Base-by-base conservation (phyloP, 768 basidiomycete genomes). In the Russula griseocarnosa region DNA sequence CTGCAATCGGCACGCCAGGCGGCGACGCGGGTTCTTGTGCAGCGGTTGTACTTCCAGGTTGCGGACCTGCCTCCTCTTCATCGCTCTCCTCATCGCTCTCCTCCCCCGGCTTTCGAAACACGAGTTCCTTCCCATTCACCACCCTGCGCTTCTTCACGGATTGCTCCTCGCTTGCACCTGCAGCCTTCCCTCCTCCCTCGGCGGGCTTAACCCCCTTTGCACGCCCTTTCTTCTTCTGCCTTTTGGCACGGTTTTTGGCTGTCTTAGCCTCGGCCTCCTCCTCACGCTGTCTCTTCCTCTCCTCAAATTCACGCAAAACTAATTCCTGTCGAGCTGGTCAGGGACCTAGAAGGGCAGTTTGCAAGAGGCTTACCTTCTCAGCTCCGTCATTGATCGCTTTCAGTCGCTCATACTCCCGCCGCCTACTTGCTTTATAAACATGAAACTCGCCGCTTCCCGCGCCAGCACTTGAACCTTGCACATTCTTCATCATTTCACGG, bases 401-500 rank as follows among this genome's bases (percentile, higher is more conserved):
- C 62, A 98, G 73, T 62, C 97, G 79, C 75, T 99, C 97, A 70
- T 98, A 98, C 77, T 99, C 97, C 70, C 96, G 81, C 72, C 96
- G 82, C 66, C 97, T 79, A 67, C 88, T 86, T 20, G 96, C 95
- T 73, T 98, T 98, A 79, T 98, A 99, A 0, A 99, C 97, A 73
- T 99, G 97, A 72, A 98, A 98, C 75, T 96, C 95, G 49, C 96
- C 96, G 61, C 91, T 93, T 56, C 97, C 97, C 20, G 97, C 97
- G 51, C 96, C 97, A 8, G 97, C 94, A 74, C 92, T 93, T 18
- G 92, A 95, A 0, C 97, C 97, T 75, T 98, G 95, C 8, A 99
- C 96, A 70, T 98, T 98, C 82, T 97, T 98, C 92, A 99, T 98
- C 92, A 94, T 94, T 74, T 94, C 97, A 55, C 92, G 81, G 10